A percentile compares a stretch with the other conserved stretches of the same genome.
Conservation (phyloP, 164 flowering plant species). For the Tinospora cordifolia region DNA sequence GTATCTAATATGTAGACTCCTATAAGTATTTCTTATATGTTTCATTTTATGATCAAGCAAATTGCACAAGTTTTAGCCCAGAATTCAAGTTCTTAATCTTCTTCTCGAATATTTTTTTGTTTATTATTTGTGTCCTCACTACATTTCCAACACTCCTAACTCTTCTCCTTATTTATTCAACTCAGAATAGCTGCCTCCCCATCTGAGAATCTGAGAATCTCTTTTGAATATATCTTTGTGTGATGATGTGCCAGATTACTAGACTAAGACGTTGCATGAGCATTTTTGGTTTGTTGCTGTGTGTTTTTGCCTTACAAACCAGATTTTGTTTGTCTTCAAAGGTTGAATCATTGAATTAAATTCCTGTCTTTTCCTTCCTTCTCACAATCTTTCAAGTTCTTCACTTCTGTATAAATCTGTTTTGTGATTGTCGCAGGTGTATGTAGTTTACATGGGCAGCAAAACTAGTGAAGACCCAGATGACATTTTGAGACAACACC, state of each 20-base stretch:
- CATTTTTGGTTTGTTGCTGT: slow-evolving; percentile 3
- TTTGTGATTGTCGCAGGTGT: slow-evolving; percentile 31
- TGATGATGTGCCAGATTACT: neutral
- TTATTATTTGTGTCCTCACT: no score
- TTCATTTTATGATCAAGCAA: no score
- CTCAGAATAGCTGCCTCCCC: no score
- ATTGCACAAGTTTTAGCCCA: no score
- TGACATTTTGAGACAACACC: slow-evolving; percentile 42
- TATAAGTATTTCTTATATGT: no score
- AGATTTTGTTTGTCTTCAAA: slow-evolving; percentile 12
- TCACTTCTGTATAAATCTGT: neutral
- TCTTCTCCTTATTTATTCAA: no score
- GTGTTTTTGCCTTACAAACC: slow-evolving; percentile 6
- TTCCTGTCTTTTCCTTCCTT: neutral
- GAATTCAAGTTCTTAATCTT: no score
- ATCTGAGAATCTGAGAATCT: no score
- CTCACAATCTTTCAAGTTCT: neutral
- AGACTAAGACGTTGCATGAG: neutral
- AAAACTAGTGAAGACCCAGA: slow-evolving; percentile 32
- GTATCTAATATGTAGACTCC: no score
- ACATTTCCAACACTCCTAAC: no score
- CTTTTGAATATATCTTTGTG: no score
- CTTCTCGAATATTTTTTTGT: no score
- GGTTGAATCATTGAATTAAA: slow-evolving; percentile 4
- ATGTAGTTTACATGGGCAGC: slow-evolving; percentile 77